A percentile compares a stretch with the other conserved stretches of the same genome.
phyloP scores from a whole-genome alignment of 2,329 filamentous ascomycete genomes.

The Verticillium nubilum region DNA sequence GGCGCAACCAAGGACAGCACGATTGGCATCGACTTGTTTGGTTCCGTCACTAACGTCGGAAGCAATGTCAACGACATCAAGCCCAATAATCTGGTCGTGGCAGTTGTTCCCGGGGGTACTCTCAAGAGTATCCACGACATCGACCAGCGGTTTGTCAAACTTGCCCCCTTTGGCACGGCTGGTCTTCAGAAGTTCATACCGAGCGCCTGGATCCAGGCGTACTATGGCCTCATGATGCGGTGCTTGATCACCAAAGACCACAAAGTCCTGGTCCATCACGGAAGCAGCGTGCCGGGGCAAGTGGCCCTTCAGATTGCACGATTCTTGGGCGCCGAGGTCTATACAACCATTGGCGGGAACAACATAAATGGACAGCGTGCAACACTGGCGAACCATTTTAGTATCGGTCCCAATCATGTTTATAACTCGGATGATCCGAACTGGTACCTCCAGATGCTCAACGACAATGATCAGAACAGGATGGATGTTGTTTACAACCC shows the following conservation, averaged over 20 bases:
- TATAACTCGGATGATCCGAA: slow-evolving; percentile 2
- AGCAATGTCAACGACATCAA: slow-evolving; percentile 21
- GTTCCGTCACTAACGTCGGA: slow-evolving; percentile 29
- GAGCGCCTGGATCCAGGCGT: slow-evolving; percentile 33
- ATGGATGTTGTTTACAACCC: slow-evolving; percentile 42
- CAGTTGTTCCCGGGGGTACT: slow-evolving; percentile 27
- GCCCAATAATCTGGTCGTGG: slow-evolving; percentile 35
- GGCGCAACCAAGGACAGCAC: slow-evolving; percentile 23
- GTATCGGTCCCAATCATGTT: slow-evolving; percentile 24
- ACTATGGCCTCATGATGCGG: slow-evolving; percentile 31
- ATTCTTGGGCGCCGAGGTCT: slow-evolving; percentile 31
- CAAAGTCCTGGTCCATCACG: slow-evolving; percentile 37
- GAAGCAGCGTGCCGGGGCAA: slow-evolving; percentile 35
- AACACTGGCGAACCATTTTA: slow-evolving; percentile 23
- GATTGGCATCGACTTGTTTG: slow-evolving; percentile 36
- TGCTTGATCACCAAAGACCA: slow-evolving; percentile 19
- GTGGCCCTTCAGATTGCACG: slow-evolving; percentile 36
- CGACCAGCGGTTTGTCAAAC: slow-evolving; percentile 29
- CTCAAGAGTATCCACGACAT: slow-evolving; percentile 27
- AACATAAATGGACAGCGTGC: slow-evolving; percentile 26
- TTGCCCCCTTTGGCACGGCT: slow-evolving; percentile 13
- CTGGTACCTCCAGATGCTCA: slow-evolving; percentile 4
- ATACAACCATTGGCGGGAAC: slow-evolving; percentile 30
- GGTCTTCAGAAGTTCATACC: slow-evolving; percentile 24
- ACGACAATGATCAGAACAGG: neutral